These are phyloP conservation scores for Neocucurbitaria cava DNA, from an alignment of 2,329 filamentous ascomycete genomes.

Conservation along the genomic window DNA sequence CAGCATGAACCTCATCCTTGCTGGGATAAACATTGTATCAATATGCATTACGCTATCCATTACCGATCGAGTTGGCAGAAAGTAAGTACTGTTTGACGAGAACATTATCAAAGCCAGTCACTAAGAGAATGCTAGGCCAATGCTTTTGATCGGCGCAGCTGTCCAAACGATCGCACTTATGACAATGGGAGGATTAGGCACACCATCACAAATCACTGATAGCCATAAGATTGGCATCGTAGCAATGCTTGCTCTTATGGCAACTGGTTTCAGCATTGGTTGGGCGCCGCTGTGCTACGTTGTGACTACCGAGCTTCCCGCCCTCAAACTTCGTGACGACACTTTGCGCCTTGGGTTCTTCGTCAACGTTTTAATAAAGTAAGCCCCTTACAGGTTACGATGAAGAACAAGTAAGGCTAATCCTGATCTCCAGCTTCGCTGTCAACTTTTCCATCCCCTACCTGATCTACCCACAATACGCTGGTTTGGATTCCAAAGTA, in stretches of 20 bases:
- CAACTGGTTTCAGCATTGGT: conserved; percentile 3
- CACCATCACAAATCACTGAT: neutral
- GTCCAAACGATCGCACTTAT: conserved; percentile 5
- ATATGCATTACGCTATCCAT: conserved; percentile 1
- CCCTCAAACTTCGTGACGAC: conserved; percentile 4
- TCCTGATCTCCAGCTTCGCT: conserved; percentile 2
- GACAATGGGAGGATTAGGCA: conserved; percentile 5
- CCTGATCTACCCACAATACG: conserved; percentile 2
- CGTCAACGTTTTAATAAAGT: conserved; percentile 6
- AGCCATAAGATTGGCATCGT: conserved; percentile 2
- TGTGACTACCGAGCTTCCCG: conserved; percentile 4
- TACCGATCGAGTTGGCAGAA: conserved; percentile 1
- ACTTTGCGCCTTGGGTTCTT: conserved; percentile 7
- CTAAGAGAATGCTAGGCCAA: neutral
- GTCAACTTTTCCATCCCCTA: conserved; percentile 9
- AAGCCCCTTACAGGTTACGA: neutral
- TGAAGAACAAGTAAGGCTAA: neutral
- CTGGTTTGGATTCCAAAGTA: conserved; percentile 3
- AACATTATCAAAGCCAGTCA: neutral
- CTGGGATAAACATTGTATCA: conserved; percentile 7
- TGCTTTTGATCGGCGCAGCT: conserved; percentile 4
- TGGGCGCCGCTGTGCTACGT: conserved; percentile 6
- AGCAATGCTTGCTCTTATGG: conserved; percentile 2
- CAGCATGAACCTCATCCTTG: conserved; percentile 1
- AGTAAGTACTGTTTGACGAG: neutral